Conservation (phyloP, 257 asterid species). For the Paraleonurus japonicus region DNA sequence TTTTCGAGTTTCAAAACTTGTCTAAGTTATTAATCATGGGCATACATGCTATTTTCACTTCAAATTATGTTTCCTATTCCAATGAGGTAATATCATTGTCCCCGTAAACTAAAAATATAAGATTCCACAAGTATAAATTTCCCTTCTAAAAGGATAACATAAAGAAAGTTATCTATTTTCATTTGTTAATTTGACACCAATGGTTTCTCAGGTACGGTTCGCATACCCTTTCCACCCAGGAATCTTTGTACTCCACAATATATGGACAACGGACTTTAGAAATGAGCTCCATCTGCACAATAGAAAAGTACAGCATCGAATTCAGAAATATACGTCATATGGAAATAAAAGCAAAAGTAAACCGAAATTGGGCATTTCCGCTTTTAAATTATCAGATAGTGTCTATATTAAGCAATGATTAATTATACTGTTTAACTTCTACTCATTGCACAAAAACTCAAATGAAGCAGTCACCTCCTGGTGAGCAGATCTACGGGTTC, state of each 20-base stretch:
- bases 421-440: not conserved
- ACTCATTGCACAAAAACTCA: not conserved
- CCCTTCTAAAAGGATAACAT: slow-evolving; percentile 8
- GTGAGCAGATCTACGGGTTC: slow-evolving; percentile 98
- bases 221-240: slow-evolving; percentile 99
- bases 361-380: not conserved
- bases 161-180: slow-evolving; percentile 8
- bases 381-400: not conserved
- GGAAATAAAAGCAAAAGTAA: slow-evolving; percentile 13
- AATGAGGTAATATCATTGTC: not conserved
- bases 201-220: not conserved
- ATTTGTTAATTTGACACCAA: not conserved
- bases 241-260: slow-evolving; percentile 95
- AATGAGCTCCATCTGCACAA: slow-evolving; percentile 94
- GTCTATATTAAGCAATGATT: not conserved
- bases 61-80: not conserved
- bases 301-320: slow-evolving; percentile 5
- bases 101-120: not conserved
- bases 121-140: not conserved
- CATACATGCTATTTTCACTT: not conserved
- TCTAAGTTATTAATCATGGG: slow-evolving; percentile 3
- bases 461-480: slow-evolving; percentile 67
- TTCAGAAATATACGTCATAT: slow-evolving; percentile 9
- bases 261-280: slow-evolving; percentile 74
- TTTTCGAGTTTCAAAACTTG: not conserved